A percentile compares a stretch with the other conserved stretches of the same genome.
These are phyloP conservation scores for Suillus cothurnatus DNA, from an alignment of 768 basidiomycete genomes.

Conservation along the genomic window DNA sequence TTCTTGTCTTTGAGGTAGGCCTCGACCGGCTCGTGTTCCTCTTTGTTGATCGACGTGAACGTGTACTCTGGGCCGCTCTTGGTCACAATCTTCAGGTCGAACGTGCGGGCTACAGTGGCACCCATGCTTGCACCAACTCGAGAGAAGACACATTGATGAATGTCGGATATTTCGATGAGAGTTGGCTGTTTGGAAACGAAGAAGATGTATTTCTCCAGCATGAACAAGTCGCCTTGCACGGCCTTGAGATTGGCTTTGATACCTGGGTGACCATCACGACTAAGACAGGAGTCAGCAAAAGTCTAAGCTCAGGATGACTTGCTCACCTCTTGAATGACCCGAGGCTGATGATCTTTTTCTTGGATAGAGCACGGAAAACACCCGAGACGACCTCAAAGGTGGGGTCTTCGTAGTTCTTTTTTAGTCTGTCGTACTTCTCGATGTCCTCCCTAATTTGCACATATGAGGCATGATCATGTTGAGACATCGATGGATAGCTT, in stretches of 20 bases:
- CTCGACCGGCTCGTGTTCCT: conserved; percentile 88
- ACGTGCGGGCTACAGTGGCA: conserved; percentile 84
- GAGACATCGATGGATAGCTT: conserved; percentile 31
- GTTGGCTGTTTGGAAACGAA: conserved; percentile 96
- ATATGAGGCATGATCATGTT: not conserved
- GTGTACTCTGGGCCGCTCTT: conserved; percentile 84
- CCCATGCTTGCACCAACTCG: conserved; percentile 87
- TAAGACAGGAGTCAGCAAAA: conserved; percentile 30
- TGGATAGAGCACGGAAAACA: conserved; percentile 88
- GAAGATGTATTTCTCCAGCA: conserved; percentile 97
- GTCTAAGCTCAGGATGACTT: not conserved
- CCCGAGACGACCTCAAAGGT: conserved; percentile 94
- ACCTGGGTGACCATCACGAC: conserved; percentile 89
- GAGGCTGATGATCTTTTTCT: conserved; percentile 89
- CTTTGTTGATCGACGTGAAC: conserved; percentile 94
- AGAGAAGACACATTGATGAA: conserved; percentile 90
- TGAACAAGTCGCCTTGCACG: conserved; percentile 93
- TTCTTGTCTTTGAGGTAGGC: conserved; percentile 89
- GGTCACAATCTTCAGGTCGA: conserved; percentile 89
- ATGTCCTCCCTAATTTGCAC: conserved; percentile 63
- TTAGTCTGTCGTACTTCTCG: conserved; percentile 77
- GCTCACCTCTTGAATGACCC: conserved; percentile 82
- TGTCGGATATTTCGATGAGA: conserved; percentile 86
- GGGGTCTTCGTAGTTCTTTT: conserved; percentile 93
- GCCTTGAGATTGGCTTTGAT: conserved; percentile 99